Conservation (phyloP, 2,329 filamentous ascomycete genomes). For the Eurotiales sp. region DNA sequence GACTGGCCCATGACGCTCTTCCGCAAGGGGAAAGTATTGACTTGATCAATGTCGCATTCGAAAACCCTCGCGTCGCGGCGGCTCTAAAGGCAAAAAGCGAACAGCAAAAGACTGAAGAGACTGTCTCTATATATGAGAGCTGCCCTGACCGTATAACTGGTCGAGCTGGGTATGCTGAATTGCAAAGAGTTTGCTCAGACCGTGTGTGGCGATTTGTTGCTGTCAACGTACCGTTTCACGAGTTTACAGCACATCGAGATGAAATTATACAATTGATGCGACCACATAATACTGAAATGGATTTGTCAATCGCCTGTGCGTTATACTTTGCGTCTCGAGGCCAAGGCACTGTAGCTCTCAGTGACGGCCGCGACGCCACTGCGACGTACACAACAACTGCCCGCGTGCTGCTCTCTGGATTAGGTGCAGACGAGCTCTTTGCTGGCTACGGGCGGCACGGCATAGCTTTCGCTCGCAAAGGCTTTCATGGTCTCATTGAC, state of each 20-base stretch:
- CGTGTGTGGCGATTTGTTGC: conserved; percentile 77
- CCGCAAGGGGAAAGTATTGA: conserved; percentile 69
- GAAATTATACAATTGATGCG: conserved; percentile 74
- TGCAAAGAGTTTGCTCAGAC: conserved; percentile 63
- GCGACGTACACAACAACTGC: conserved; percentile 63
- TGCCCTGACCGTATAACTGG: conserved; percentile 92
- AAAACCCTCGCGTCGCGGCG: conserved; percentile 74
- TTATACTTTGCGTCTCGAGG: conserved; percentile 93
- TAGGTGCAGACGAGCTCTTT: conserved; percentile 95
- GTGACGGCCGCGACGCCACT: conserved; percentile 25
- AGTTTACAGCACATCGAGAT: conserved; percentile 65
- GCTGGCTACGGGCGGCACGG: conserved; percentile 86
- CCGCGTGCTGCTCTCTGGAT: conserved; percentile 81
- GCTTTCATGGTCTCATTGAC: conserved; percentile 68
- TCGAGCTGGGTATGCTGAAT: conserved; percentile 72
- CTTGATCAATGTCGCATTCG: conserved; percentile 91
- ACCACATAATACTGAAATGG: conserved; percentile 98
- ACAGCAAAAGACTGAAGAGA: conserved; percentile 14
- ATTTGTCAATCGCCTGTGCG: conserved; percentile 86
- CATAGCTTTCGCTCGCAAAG: conserved; percentile 66
- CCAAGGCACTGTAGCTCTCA: conserved; percentile 41
- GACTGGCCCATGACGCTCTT: conserved; percentile 72
- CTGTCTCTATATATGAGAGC: conserved; percentile 60
- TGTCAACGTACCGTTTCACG: conserved; percentile 75
- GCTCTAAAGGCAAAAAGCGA: conserved; percentile 34